Conservation (phyloP, 2,329 filamentous ascomycete species). For the Dichotomopilus funicola region DNA sequence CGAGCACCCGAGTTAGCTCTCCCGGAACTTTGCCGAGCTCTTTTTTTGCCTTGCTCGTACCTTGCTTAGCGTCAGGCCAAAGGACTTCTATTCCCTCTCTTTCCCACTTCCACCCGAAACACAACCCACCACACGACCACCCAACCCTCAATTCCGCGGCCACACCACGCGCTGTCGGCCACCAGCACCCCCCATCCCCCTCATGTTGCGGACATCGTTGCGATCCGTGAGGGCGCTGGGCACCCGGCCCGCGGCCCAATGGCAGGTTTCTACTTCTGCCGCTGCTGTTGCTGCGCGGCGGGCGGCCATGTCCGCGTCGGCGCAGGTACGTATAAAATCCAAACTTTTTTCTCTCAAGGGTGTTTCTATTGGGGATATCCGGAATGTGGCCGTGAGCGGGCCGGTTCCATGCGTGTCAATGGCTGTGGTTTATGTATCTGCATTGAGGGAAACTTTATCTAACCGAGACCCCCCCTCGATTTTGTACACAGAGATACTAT, state of each 20-base stretch:
- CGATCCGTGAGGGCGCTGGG: conserved; percentile 56
- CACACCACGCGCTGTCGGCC: conserved; percentile 30
- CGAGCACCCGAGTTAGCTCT: background rate
- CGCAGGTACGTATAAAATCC: conserved; percentile 29
- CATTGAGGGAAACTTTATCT: background rate
- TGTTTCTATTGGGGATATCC: too few species aligned
- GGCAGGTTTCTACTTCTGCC: conserved; percentile 34
- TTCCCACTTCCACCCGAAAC: too few species aligned
- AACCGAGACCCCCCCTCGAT: conserved; percentile 14
- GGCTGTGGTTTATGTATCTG: too few species aligned
- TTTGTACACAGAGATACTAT: conserved; percentile 49
- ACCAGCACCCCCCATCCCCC: conserved; percentile 53
- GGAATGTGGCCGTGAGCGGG: conserved; percentile 23
- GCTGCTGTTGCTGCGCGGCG: conserved; percentile 31
- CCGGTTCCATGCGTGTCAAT: conserved; percentile 8
- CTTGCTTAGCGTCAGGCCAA: background rate
- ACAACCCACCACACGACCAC: conserved; percentile 22
- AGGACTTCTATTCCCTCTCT: too few species aligned
- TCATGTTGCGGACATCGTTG: conserved; percentile 65
- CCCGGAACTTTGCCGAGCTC: conserved; percentile 23
- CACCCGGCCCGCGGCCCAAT: conserved; percentile 52
- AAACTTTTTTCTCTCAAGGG: too few species aligned
- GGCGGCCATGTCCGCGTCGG: conserved; percentile 32
- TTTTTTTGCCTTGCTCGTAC: conserved; percentile 29
- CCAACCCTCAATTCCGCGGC: conserved; percentile 19